These are phyloP conservation scores for Leishmania mexicana DNA, from an alignment of 208 protist species.

Conservation along the genomic window DNA sequence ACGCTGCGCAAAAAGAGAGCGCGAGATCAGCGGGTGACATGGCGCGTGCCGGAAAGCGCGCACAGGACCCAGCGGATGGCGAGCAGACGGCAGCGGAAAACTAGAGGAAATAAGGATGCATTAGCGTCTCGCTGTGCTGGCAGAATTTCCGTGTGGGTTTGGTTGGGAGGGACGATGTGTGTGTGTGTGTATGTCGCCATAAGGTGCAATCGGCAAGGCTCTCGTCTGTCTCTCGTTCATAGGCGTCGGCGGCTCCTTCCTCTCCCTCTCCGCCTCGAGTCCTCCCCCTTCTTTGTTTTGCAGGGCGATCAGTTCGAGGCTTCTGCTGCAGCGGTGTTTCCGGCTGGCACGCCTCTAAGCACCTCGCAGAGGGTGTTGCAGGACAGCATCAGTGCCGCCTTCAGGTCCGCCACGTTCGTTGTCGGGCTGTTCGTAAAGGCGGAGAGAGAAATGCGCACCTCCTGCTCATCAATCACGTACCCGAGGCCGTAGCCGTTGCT, in stretches of 20 bases:
- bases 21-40: not conserved
- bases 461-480: conserved; percentile 90
- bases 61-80: not conserved
- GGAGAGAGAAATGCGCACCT: conserved; percentile 86
- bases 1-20: not conserved
- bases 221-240: not conserved
- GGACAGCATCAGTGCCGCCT: conserved; percentile 24
- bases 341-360: conserved; percentile 10
- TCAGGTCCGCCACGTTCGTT: conserved; percentile 67
- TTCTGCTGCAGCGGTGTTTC: not conserved
- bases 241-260: not conserved
- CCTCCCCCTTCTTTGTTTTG: not conserved
- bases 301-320: not conserved
- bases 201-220: not conserved
- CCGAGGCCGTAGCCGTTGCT: conserved; percentile 91
- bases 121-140: not conserved
- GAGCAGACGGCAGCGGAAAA: not conserved
- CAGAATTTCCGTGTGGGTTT: not conserved
- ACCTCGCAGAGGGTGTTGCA: conserved; percentile 26
- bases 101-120: not conserved
- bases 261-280: not conserved
- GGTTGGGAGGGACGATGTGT: not conserved
- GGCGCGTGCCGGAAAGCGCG: not conserved
- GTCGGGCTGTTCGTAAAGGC: conserved; percentile 80
- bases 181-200: not conserved